Evolutionary conservation across 345 rosid species (phyloP), one percentile per base, ranked within the genome.

Genomic region (Barbarea vulgaris): DNA sequence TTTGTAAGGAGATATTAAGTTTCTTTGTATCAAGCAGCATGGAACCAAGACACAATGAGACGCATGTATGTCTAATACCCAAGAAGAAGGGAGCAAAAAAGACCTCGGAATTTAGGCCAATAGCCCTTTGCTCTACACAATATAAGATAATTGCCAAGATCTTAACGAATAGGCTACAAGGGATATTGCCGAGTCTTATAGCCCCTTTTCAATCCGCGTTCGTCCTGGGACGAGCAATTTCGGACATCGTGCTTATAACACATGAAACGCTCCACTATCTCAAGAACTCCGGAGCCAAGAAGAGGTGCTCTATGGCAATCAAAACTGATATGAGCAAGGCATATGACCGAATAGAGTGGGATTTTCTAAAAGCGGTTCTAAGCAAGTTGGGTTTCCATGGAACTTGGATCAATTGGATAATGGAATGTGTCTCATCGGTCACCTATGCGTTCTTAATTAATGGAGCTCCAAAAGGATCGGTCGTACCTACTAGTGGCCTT

Each of bases 401-500:
- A 0, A 37, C 1, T 2, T 39, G 44, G 44, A 39, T 11, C 0
- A 0, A 12, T 0, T 39, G 44, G 44, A 39, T 39, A 1, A 39
- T 39, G 44, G 14, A 39, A 3, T 11, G 15, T 3, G 14, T 37
- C 3, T 9, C 42, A 0, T 6, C 42, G 0, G 42, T 37, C 15
- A 1, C 42, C 0, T 37, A 37, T 1, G 9, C 42, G 3, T 37
- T 11, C 5, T 13, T 37, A 0, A 4, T 37, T 3, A 37, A 37
- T 12, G 15, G 15, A 0, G 3, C 15, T 0, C 42, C 14, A 1
- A 2, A 3, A 3, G 42, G 42, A 3, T 1, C 0, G 4, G 42
- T 37, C 0, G 2, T 2, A 1, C 42, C 42, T 0, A 1, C 0
- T 0, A 11, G 15, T 0, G 42, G 42, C 0, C 11, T 37, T 0